Conservation (phyloP, 179 eudicot genomes). For the Heliamphora pulchella region DNA sequence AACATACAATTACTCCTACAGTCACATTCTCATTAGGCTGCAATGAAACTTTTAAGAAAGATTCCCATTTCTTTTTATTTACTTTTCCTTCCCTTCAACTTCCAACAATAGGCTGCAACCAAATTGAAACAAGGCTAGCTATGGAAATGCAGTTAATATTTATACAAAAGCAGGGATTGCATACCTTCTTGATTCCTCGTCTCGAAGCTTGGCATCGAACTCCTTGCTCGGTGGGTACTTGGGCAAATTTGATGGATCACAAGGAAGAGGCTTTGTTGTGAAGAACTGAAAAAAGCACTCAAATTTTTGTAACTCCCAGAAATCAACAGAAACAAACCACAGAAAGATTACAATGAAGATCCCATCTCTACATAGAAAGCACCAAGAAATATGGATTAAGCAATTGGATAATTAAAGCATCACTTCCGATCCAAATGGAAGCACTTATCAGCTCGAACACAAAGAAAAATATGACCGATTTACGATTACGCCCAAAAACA, state of each 20-base stretch:
- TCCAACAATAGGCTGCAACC: neutral
- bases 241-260: slow-evolving; percentile 62
- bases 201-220: slow-evolving; percentile 52
- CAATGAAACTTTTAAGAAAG: neutral
- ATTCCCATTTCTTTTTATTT: neutral
- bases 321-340: slow-evolving; percentile 3
- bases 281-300: slow-evolving; percentile 41
- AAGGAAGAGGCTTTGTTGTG: slow-evolving; percentile 56
- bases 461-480: neutral
- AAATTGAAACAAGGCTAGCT: neutral
- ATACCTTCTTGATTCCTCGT: slow-evolving; percentile 60
- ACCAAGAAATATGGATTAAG: neutral
- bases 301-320: neutral
- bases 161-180: neutral
- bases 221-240: slow-evolving; percentile 74
- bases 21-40: neutral
- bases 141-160: neutral
- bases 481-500: too few relatives aligned
- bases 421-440: neutral
- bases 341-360: neutral
- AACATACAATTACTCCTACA: neutral
- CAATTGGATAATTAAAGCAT: neutral
- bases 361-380: neutral
- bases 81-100: neutral
- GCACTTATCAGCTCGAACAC: neutral